Conservation (phyloP, 2,329 filamentous ascomycete genomes). For the Trichoderma endophyticum region DNA sequence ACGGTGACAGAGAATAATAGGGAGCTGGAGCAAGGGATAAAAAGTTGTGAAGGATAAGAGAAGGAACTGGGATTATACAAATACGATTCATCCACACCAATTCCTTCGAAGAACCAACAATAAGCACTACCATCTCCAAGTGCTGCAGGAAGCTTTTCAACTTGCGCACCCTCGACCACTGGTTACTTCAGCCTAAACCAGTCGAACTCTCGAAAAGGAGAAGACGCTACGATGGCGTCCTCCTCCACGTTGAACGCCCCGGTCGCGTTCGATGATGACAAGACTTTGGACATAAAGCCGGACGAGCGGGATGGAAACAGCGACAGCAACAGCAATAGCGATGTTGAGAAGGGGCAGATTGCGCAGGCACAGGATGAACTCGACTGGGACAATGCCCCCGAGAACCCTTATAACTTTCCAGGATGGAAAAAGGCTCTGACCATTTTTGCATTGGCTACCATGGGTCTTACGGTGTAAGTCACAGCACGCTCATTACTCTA, state of each 20-base stretch:
- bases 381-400: constrained; percentile 17
- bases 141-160: not conserved
- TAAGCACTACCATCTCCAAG: not conserved
- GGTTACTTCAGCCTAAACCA: not conserved
- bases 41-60: not conserved
- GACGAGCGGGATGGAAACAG: constrained; percentile 2
- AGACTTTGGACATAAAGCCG: not conserved
- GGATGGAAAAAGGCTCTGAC: constrained; percentile 39
- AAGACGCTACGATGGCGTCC: not conserved
- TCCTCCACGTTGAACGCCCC: not conserved
- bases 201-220: not conserved
- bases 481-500: too few species aligned
- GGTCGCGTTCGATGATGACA: not conserved
- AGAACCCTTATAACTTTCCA: constrained; percentile 52
- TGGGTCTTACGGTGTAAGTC: constrained; percentile 42
- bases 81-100: not conserved
- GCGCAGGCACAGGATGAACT: not conserved
- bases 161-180: not conserved
- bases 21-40: not conserved
- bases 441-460: constrained; percentile 36
- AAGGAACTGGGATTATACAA: not conserved
- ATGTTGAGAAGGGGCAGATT: constrained; percentile 7
- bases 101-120: not conserved
- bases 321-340: constrained; percentile 12
- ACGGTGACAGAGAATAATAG: not conserved